A percentile compares a stretch with the other conserved stretches of the same genome.
Conservation (phyloP, 352 stramenopile genomes). For the Pythium periplocum region DNA sequence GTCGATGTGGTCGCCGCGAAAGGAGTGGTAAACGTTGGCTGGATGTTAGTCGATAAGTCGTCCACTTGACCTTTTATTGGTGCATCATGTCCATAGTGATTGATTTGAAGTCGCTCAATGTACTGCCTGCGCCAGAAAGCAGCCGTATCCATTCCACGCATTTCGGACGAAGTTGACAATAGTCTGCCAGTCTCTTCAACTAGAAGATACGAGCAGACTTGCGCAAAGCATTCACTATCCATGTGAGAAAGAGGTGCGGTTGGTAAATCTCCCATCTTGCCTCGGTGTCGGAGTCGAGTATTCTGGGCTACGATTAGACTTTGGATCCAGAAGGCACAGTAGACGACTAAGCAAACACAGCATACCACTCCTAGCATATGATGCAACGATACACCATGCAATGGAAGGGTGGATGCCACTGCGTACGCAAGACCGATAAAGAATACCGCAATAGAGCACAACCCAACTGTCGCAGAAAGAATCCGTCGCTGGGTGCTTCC, state of each 20-base stretch:
- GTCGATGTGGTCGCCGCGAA: constrained; percentile 16
- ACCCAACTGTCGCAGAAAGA: constrained; percentile 12
- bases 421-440: constrained; percentile 17
- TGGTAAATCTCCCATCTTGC: too few species aligned
- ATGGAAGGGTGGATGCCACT: constrained; percentile 18
- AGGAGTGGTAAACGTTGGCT: constrained; percentile 1
- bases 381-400: constrained; percentile 19
- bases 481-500: constrained; percentile 6
- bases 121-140: constrained; percentile 33
- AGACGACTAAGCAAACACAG: constrained; percentile 33
- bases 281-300: too few species aligned
- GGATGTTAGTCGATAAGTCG: neutral
- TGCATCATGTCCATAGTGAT: neutral
- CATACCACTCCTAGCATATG: constrained; percentile 23
- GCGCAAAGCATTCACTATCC: constrained; percentile 26
- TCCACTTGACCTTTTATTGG: neutral
- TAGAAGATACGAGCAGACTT: constrained; percentile 31
- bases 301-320: constrained; percentile 28
- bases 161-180: constrained; percentile 16
- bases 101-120: constrained; percentile 6
- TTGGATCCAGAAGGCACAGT: constrained; percentile 37
- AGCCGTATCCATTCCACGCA: constrained; percentile 17
- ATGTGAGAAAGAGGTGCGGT: constrained; percentile 2
- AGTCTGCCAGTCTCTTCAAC: constrained; percentile 27
- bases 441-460: constrained; percentile 12